Conservation (phyloP, 176 grass and related monocot species). For the Musa schizocarpa region DNA sequence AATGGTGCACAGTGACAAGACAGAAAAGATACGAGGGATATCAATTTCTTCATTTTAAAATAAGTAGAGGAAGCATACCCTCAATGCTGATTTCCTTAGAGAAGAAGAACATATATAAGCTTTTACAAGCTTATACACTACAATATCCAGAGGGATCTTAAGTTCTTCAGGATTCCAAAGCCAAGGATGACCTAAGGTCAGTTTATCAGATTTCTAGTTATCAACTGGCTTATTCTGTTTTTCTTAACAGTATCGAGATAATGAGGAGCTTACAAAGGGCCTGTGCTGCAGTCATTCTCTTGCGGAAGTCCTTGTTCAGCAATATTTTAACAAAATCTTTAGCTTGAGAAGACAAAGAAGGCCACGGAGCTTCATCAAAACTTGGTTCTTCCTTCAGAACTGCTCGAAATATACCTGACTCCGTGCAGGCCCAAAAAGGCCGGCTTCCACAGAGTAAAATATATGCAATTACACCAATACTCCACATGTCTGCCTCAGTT, state of each 20-base stretch:
- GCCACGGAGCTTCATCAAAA: conserved; percentile 98
- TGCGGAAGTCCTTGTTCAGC: conserved; percentile 99
- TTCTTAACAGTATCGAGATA: conserved; percentile 6
- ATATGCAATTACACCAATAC: conserved; percentile 95
- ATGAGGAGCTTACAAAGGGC: conserved; percentile 63
- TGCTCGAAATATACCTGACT: conserved; percentile 96
- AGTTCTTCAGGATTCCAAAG: conserved; percentile 66
- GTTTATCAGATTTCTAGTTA: background rate
- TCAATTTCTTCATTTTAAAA: background rate
- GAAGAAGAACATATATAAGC: conserved; percentile 96
- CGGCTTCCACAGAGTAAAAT: conserved; percentile 95
- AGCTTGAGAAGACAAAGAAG: conserved; percentile 69
- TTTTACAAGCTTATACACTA: conserved; percentile 87
- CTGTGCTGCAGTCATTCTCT: conserved; percentile 95
- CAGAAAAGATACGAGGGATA: background rate
- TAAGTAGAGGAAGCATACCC: conserved; percentile 37
- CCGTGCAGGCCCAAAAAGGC: conserved; percentile 93
- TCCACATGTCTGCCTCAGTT: conserved; percentile 99
- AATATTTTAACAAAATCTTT: conserved; percentile 94
- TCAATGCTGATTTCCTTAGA: conserved; percentile 87
- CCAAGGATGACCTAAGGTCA: conserved; percentile 82
- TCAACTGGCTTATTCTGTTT: background rate
- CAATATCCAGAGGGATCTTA: conserved; percentile 89
- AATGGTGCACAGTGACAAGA: background rate
- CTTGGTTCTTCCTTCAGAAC: conserved; percentile 91